Evolutionary conservation across 2,329 filamentous ascomycete genomes (phyloP).

Genomic region (Neofusicoccum cordaticola): DNA sequence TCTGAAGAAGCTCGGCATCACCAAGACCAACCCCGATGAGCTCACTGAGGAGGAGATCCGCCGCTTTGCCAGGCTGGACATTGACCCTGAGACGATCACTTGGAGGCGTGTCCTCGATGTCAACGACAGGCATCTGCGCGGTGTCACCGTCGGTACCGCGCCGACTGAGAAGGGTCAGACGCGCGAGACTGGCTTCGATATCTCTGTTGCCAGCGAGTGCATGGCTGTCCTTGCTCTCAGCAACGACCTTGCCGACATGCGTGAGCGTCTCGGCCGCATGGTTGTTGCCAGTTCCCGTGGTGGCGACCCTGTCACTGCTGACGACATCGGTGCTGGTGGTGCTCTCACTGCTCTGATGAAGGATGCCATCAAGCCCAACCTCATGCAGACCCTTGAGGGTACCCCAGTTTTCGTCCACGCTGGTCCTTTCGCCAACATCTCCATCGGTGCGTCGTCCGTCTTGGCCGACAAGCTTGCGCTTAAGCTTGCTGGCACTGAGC

Average conservation of each 20-base stretch:
- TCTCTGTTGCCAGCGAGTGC: constrained; percentile 94
- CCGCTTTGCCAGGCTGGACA: constrained; percentile 89
- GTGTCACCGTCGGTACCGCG: constrained; percentile 83
- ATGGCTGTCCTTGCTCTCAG: constrained; percentile 97
- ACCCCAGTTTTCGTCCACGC: constrained; percentile 98
- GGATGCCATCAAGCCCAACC: constrained; percentile 97
- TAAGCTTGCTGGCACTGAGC: constrained; percentile 92
- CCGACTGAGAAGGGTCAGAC: constrained; percentile 86
- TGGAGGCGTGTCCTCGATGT: constrained; percentile 96
- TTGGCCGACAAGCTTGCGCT: constrained; percentile 92
- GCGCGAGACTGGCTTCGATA: constrained; percentile 91
- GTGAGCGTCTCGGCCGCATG: constrained; percentile 91
- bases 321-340: constrained; percentile 90
- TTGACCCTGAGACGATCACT: constrained; percentile 94
- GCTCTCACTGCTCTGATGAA: constrained; percentile 93
- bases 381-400: constrained; percentile 97
- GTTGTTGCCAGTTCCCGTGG: constrained; percentile 82
- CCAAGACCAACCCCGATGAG: constrained; percentile 89
- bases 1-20: constrained; percentile 91
- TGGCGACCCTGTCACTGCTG: constrained; percentile 91
- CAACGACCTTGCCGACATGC: constrained; percentile 82
- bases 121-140: constrained; percentile 90
- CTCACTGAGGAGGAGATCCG: constrained; percentile 85
- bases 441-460: constrained; percentile 93
- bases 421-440: constrained; percentile 97